Conservation (phyloP, 140 eudicot genomes). For the Erigeron philadelphicus region DNA sequence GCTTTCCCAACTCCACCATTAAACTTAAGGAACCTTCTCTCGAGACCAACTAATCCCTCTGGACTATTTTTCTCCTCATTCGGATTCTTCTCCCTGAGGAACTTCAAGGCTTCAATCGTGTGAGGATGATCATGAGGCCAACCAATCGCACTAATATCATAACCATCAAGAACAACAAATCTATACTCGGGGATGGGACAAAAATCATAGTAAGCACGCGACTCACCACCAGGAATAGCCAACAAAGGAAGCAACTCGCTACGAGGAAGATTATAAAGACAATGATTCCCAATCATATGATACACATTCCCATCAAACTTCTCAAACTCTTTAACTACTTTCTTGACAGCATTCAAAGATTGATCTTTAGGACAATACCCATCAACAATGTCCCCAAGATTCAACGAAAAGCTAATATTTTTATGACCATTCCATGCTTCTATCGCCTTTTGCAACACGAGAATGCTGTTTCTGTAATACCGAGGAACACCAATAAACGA, state of each 20-base stretch:
- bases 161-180: conserved; percentile 76
- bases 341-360: conserved; percentile 52
- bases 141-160: conserved; percentile 92
- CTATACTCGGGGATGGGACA: conserved; percentile 80
- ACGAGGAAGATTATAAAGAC: conserved; percentile 97
- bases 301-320: conserved; percentile 60
- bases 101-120: conserved; percentile 45
- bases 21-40: conserved; percentile 72
- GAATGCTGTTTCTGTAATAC: conserved; percentile 78
- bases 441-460: conserved; percentile 70
- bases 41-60: conserved; percentile 55
- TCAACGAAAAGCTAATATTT: conserved; percentile 52
- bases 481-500: conserved; percentile 89
- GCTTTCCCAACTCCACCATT: conserved; percentile 84
- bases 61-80: conserved; percentile 81
- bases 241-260: conserved; percentile 57
- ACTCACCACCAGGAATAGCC: conserved; percentile 32
- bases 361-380: conserved; percentile 86
- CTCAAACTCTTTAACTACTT: conserved; percentile 58
- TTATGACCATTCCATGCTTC: conserved; percentile 55
- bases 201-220: conserved; percentile 65
- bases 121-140: conserved; percentile 92
- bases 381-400: conserved; percentile 87
- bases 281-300: conserved; percentile 97
- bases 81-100: conserved; percentile 70